These are phyloP conservation scores for Pleurotus eryngii DNA, from an alignment of 768 basidiomycete genomes.

Conservation along the genomic window DNA sequence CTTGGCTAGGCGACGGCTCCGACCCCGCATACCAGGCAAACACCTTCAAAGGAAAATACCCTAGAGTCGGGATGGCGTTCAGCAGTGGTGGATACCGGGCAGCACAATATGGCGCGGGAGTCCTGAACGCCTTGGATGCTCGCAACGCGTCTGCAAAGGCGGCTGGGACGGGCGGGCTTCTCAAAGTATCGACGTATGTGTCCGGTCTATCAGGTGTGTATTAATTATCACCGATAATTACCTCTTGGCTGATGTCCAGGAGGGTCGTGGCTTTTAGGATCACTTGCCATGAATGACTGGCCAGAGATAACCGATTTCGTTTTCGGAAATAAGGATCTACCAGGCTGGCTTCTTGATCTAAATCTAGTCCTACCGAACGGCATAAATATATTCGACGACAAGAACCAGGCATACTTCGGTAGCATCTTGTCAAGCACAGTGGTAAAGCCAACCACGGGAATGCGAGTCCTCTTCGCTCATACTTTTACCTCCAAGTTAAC, in stretches of 20 bases:
- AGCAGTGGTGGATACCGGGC: conserved; percentile 72
- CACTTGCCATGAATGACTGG: conserved; percentile 62
- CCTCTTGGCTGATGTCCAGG: conserved; percentile 28
- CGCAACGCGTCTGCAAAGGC: conserved; percentile 55
- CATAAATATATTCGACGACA: conserved; percentile 35
- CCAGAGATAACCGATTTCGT: conserved; percentile 55
- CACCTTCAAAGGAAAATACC: conserved; percentile 36
- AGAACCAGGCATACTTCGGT: conserved; percentile 52
- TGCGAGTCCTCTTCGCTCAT: conserved; percentile 35
- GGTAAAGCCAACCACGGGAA: conserved; percentile 49
- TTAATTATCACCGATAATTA: neutral
- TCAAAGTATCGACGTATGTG: conserved; percentile 68
- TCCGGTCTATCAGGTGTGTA: conserved; percentile 58
- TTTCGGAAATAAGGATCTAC: conserved; percentile 45
- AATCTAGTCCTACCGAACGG: conserved; percentile 53
- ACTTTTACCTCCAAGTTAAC: too few species aligned
- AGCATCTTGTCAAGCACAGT: conserved; percentile 52
- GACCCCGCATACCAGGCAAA: conserved; percentile 48
- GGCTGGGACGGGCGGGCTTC: conserved; percentile 61
- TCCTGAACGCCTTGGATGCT: conserved; percentile 56
- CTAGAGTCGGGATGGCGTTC: conserved; percentile 59
- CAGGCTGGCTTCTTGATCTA: conserved; percentile 57
- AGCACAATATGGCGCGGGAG: conserved; percentile 62
- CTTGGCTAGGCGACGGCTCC: conserved; percentile 57
- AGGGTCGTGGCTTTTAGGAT: conserved; percentile 67